A percentile compares a stretch with the other conserved stretches of the same genome.
phyloP scores from a whole-genome alignment of 129 eudicot genomes.

The Flaveria robusta region DNA sequence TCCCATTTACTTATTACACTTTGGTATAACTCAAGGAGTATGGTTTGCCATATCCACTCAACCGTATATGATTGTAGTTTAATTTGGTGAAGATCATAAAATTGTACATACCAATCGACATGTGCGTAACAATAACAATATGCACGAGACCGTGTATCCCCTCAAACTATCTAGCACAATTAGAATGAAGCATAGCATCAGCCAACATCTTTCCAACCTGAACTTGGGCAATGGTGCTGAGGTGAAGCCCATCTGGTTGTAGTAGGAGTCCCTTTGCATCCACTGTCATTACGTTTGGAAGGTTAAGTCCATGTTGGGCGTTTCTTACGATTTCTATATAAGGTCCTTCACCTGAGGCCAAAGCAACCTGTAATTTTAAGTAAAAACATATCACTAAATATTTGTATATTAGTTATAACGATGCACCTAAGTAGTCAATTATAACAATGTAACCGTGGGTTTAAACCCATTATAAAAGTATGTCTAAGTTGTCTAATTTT shows the following conservation, averaged over 20 bases:
- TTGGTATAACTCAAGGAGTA: neutral
- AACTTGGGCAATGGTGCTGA: constrained; percentile 65
- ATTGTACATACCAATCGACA: neutral
- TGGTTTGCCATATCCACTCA: neutral
- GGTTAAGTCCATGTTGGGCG: constrained; percentile 59
- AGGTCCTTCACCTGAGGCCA: constrained; percentile 72
- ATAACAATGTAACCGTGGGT: too few species aligned
- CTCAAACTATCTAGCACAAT: neutral
- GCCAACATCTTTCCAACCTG: constrained; percentile 75
- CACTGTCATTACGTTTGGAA: constrained; percentile 63
- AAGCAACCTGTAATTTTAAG: constrained; percentile 53
- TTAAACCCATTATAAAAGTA: too few species aligned
- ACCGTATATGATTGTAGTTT: neutral
- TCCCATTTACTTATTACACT: neutral
- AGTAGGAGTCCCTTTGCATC: constrained; percentile 71
- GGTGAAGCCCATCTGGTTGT: constrained; percentile 66
- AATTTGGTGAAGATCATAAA: neutral
- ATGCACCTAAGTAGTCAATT: too few species aligned
- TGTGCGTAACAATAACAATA: neutral
- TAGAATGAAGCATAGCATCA: constrained; percentile 50
- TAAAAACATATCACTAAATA: neutral
- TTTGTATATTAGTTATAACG: neutral
- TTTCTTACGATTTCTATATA: constrained; percentile 55
- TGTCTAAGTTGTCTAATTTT: too few species aligned
- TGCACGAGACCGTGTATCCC: neutral